Percentiles rank a stretch among this genome's conserved stretches.
Evolutionary conservation across 352 stramenopile species (phyloP).

Genomic region (Phytophthora tubulina): DNA sequence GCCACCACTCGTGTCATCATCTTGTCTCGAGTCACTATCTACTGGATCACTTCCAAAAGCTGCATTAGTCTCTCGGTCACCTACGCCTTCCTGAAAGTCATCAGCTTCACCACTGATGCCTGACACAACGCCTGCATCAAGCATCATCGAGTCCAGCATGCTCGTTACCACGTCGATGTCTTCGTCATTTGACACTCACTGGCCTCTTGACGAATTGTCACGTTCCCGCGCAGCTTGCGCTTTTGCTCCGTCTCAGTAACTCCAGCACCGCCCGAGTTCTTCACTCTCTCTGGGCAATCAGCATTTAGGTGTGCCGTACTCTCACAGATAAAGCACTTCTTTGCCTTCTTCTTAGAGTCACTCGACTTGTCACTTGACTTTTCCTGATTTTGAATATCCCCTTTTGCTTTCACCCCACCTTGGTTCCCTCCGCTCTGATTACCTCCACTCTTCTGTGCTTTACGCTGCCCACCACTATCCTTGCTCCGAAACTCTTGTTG

Average conservation of each 20-base stretch:
- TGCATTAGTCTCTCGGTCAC: too few species aligned
- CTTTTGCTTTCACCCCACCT: background rate
- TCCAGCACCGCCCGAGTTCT: background rate
- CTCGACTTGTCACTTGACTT: too few species aligned
- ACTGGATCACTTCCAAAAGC: too few species aligned
- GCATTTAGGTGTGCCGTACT: background rate
- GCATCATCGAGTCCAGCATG: too few species aligned
- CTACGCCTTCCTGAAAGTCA: too few species aligned
- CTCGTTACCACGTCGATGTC: too few species aligned
- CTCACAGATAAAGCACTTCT: background rate
- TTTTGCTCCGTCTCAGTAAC: background rate
- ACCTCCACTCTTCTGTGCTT: background rate
- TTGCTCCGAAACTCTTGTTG: background rate
- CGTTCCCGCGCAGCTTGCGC: background rate
- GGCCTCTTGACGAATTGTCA: background rate
- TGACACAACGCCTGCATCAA: too few species aligned
- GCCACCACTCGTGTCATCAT: background rate
- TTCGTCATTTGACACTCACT: background rate
- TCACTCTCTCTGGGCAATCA: background rate
- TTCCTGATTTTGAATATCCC: too few species aligned
- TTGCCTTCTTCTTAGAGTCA: background rate
- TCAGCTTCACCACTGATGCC: too few species aligned
- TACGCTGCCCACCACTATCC: too few species aligned
- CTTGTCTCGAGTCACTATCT: background rate
- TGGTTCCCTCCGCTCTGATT: background rate